phyloP scores from a whole-genome alignment of 192 early-diverging fungal species.

The Coemansia sp. region DNA sequence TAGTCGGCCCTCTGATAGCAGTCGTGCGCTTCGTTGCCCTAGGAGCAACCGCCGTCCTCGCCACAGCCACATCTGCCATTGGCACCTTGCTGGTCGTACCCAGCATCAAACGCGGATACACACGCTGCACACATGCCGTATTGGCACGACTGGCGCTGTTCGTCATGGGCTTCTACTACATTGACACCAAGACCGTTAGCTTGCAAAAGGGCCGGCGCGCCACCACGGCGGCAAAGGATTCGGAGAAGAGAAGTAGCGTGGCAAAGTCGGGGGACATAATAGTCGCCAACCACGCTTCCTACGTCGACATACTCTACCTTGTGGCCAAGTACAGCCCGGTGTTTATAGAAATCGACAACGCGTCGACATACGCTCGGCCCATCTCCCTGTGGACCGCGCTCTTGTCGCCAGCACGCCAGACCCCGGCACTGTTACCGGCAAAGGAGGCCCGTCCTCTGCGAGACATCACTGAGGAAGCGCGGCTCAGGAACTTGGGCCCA shows the following conservation, averaged over 20 bases:
- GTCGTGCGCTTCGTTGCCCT: constrained; percentile 53
- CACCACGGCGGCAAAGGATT: neutral
- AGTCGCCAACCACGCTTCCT: constrained; percentile 80
- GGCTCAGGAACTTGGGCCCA: constrained; percentile 17
- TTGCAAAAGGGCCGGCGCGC: constrained; percentile 66
- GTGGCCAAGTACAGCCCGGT: constrained; percentile 63
- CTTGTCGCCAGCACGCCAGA: constrained; percentile 19
- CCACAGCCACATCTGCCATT: constrained; percentile 38
- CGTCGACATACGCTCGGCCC: constrained; percentile 25
- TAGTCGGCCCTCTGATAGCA: constrained; percentile 44
- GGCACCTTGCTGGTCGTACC: constrained; percentile 28
- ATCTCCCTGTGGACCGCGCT: constrained; percentile 41
- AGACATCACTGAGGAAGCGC: constrained; percentile 36
- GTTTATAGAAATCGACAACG: constrained; percentile 55
- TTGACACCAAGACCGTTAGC: constrained; percentile 65
- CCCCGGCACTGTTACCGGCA: constrained; percentile 43
- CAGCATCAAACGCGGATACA: constrained; percentile 17
- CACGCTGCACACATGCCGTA: constrained; percentile 24
- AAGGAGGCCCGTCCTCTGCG: constrained; percentile 26
- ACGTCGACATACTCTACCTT: constrained; percentile 81
- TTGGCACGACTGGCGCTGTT: constrained; percentile 64
- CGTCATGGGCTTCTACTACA: constrained; percentile 76
- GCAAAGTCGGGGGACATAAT: constrained; percentile 74
- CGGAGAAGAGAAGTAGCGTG: neutral
- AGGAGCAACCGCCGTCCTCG: constrained; percentile 43